These are phyloP conservation scores for Colletotrichum simmondsii DNA, from an alignment of 2,329 filamentous ascomycete species.

Conservation along the genomic window DNA sequence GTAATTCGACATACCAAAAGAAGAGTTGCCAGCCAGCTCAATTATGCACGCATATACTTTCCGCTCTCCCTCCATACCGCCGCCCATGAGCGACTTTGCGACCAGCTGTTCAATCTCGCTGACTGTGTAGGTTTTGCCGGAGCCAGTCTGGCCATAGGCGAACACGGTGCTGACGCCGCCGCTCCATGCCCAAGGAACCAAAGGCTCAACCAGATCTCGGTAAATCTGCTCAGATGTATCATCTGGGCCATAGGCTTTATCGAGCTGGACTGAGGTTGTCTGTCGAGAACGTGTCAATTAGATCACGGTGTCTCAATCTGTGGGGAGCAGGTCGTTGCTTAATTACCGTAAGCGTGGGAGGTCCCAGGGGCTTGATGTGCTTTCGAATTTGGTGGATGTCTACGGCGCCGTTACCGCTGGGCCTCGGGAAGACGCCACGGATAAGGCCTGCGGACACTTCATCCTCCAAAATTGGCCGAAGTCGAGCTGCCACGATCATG, in stretches of 20 bases:
- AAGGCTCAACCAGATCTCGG: conserved; percentile 49
- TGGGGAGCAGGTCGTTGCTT: background rate
- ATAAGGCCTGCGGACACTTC: conserved; percentile 45
- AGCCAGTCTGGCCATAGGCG: conserved; percentile 60
- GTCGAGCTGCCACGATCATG: conserved; percentile 49
- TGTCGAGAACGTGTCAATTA: conserved; percentile 17
- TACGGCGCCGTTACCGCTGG: conserved; percentile 37
- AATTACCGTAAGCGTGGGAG: conserved; percentile 47
- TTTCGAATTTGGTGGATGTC: conserved; percentile 51
- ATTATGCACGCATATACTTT: conserved; percentile 50
- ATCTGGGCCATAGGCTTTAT: conserved; percentile 48
- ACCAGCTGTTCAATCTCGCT: conserved; percentile 53
- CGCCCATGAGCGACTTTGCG: conserved; percentile 46
- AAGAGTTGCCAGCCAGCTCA: conserved; percentile 51
- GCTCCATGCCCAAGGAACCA: conserved; percentile 57
- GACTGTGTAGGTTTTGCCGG: conserved; percentile 59
- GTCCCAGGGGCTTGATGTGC: conserved; percentile 41
- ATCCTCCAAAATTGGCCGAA: conserved; percentile 49
- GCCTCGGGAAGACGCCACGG: conserved; percentile 40
- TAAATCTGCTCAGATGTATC: conserved; percentile 53
- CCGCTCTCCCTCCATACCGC: conserved; percentile 38
- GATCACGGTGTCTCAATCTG: background rate
- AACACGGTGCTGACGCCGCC: conserved; percentile 61
- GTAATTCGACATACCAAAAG: conserved; percentile 38
- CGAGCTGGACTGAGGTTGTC: conserved; percentile 48